A percentile compares a stretch with the other conserved stretches of the same genome.
Conservation (phyloP, 148 eudicot genomes). For the Rhododendron simsii region DNA sequence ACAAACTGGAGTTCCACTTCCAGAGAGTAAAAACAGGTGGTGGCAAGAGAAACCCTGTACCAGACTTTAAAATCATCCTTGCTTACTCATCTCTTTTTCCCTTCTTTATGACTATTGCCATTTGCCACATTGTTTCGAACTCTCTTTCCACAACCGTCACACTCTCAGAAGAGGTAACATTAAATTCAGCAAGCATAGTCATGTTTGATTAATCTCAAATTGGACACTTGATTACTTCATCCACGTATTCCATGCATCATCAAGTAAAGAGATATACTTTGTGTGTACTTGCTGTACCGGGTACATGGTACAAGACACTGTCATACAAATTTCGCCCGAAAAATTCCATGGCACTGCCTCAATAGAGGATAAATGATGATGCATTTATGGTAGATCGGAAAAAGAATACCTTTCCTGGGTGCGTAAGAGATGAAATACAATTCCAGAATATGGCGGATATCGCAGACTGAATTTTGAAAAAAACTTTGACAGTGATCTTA, state of each 20-base stretch:
- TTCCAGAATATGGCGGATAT: neutral
- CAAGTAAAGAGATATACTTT: neutral
- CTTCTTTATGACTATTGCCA: neutral
- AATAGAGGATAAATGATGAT: neutral
- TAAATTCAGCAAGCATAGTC: neutral
- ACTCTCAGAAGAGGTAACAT: neutral
- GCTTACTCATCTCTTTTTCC: neutral
- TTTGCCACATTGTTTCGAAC: neutral
- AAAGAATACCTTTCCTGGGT: neutral
- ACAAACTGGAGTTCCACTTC: neutral
- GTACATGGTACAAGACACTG: neutral
- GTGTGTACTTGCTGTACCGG: neutral
- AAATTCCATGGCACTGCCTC: neutral
- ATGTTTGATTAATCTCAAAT: neutral
- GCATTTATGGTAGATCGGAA: neutral
- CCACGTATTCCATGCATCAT: neutral
- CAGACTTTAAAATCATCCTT: neutral
- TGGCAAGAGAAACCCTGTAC: neutral
- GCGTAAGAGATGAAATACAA: neutral
- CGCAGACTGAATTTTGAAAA: neutral
- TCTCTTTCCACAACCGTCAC: neutral
- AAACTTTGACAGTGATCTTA: neutral
- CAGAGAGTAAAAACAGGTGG: neutral
- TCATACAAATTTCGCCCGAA: neutral
- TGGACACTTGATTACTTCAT: neutral